Evolutionary conservation across 129 eudicot species (phyloP), one percentile per base, ranked within the genome.

Genomic region (Arctium minus): DNA sequence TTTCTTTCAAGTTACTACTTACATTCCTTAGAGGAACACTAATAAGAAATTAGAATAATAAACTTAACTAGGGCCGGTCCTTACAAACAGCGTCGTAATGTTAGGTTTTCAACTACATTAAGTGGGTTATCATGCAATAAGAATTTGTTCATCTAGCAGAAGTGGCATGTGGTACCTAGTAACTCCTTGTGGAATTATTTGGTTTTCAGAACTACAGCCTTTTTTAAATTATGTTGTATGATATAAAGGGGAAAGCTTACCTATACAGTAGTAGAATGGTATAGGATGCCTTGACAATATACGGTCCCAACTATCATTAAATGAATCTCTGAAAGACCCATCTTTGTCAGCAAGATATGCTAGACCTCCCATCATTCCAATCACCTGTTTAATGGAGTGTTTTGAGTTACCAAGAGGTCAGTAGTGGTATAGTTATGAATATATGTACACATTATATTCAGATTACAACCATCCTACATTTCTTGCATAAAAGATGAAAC

Each of bases 201-300:
- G 13, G 65, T 18, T 31, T 18, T n/a, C 50, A 50, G 29, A n/a
- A 69, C 5, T 30, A 39, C 2, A 56, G 60, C 50, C 3, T 7
- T 17, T 56, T 72, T 32, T 38, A 60, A 60, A n/a, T 12, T 46
- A 6, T 73, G 74, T 27, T 18, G 38, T 12, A 18, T 38, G 79
- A 39, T 22, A 60, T n/a, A 29, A 50, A 62, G 73, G 27, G 17
- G 37, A 31, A 40, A 80, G 31, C 79, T 88, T 80, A 92, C 97
- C 98, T 82, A 91, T 86, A 87, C 92, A 90, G 68, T 94, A 94
- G 91, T 94, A 94, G 87, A 94, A 94, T 72, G 97, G 98, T 87
- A 94, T 84, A 8, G 98, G 98, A 77, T 91, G 98, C 87, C 86
- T 91, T 35, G 98, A 94, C 71, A 94, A 84, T 86, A 94, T 87